Conservation (phyloP, 2,329 filamentous ascomycete species). For the Alternaria tenuissima region DNA sequence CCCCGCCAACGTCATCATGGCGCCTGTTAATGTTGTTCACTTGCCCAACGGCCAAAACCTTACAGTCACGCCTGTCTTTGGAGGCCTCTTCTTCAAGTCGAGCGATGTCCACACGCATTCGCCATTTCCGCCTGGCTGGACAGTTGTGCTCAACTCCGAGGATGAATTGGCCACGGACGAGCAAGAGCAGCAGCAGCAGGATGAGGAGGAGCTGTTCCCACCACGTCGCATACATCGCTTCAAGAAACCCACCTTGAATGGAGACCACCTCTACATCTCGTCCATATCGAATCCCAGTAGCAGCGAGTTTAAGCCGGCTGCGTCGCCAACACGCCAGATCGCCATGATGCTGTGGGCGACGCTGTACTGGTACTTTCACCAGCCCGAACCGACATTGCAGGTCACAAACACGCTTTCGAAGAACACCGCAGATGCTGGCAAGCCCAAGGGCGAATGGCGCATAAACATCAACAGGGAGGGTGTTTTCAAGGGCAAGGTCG, state of each 20-base stretch:
- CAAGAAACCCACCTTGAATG: conserved; percentile 74
- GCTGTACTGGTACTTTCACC: conserved; percentile 97
- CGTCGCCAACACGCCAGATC: conserved; percentile 85
- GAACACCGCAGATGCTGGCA: conserved; percentile 70
- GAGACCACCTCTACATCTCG: conserved; percentile 89
- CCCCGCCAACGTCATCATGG: conserved; percentile 49
- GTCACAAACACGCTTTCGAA: conserved; percentile 70
- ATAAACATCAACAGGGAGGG: conserved; percentile 86
- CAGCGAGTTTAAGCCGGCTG: conserved; percentile 79
- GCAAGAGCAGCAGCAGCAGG: conserved; percentile 44
- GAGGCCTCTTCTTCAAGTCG: conserved; percentile 88
- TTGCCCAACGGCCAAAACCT: conserved; percentile 89
- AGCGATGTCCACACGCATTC: conserved; percentile 73
- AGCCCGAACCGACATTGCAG: conserved; percentile 73
- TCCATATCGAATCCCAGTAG: conserved; percentile 86
- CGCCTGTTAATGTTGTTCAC: conserved; percentile 63
- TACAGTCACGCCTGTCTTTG: conserved; percentile 84
- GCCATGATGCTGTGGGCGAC: conserved; percentile 98
- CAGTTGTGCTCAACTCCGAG: conserved; percentile 81
- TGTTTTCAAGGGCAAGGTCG: conserved; percentile 82
- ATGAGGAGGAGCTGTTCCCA: conserved; percentile 39
- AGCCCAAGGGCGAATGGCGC: conserved; percentile 84
- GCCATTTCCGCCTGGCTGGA: conserved; percentile 87
- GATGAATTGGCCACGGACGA: conserved; percentile 39
- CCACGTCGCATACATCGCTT: conserved; percentile 68